Evolutionary conservation across 208 protist species (phyloP).

Genomic region (Leishmania lainsoni): DNA sequence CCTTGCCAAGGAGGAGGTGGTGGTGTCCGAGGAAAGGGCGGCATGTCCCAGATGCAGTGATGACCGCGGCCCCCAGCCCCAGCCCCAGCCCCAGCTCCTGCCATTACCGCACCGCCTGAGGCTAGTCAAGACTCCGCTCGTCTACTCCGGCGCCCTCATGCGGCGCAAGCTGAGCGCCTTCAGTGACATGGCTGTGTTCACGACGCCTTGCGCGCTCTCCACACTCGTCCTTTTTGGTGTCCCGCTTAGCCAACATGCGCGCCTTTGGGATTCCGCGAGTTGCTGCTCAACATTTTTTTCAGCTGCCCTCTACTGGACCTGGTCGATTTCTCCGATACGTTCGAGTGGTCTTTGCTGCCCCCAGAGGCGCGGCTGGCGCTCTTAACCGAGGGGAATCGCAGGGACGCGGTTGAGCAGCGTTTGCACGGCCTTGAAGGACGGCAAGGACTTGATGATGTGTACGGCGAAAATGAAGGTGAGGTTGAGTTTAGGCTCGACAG

Average conservation of each 20-base stretch:
- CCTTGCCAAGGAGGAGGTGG: background rate
- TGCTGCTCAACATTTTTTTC: slow-evolving; percentile 81
- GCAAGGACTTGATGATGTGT: slow-evolving; percentile 24
- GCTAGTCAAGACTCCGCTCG: slow-evolving; percentile 27
- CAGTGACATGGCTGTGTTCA: slow-evolving; percentile 32
- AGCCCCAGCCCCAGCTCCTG: background rate
- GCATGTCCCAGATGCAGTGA: background rate
- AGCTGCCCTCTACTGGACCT: slow-evolving; percentile 52
- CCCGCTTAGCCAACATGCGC: slow-evolving; percentile 65
- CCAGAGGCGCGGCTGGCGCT: slow-evolving; percentile 30
- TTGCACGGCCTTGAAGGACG: slow-evolving; percentile 8
- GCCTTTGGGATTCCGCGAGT: slow-evolving; percentile 59
- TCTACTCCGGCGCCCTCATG: slow-evolving; percentile 36
- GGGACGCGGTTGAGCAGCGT: slow-evolving; percentile 17
- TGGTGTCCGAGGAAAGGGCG: background rate
- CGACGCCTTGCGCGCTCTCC: slow-evolving; percentile 38
- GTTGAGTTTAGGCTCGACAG: slow-evolving; percentile 48
- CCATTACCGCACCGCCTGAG: slow-evolving; percentile 15
- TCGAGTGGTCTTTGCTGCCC: slow-evolving; percentile 50
- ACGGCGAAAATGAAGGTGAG: slow-evolving; percentile 27
- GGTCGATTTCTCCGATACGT: slow-evolving; percentile 62
- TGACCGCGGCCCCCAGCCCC: background rate
- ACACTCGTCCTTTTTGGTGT: slow-evolving; percentile 52
- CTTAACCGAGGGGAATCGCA: slow-evolving; percentile 20
- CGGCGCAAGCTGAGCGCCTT: slow-evolving; percentile 21